Evolutionary conservation across 352 stramenopile genomes (phyloP), one percentile per base, ranked within the genome.

Genomic region (Thalassiosira livingstoniorum): DNA sequence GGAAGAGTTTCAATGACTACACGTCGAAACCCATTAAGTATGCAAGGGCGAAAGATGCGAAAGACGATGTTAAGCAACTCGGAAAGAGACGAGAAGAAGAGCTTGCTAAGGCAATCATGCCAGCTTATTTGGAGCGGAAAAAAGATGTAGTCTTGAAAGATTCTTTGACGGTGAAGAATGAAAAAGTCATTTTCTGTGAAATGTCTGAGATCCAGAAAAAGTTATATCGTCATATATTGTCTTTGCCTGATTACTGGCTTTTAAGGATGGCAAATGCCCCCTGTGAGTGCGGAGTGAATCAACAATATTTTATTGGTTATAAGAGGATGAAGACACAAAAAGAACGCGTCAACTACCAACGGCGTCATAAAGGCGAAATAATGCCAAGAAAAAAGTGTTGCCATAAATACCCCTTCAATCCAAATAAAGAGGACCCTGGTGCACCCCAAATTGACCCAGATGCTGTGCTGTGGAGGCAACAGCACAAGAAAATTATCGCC

Each of bases 271-370:
- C 69, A 4, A 89, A 90, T 83, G 84, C 75, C 31, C 87, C 88
- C 3, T 95, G 91, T 65, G 87, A 92, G 64, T 95, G 91, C 74
- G 89, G 89, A 51, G 82, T 93, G 0, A 95, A 95, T 72, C 57
- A 82, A 39, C 63, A 73, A 45, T 92, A 92, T 66, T 95, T 92
- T 66, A 75, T 70, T n/a, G 65, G 73, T 15, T 92, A 86, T 66
- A 82, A 78, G 78, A 83, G 75, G 70, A 75, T 72, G 80, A 89
- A 80, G 68, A 87, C 79, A 29, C 45, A 70, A 23, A 87, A 80
- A 58, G 83, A 89, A 61, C 78, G 88, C 64, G 18, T 94, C 54
- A 82, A 84, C 23, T 95, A 88, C 51, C 79, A 89, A 47, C 70
- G 88, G 64, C 82, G 85, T 62, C 78, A 95, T 58, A 88, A 92